phyloP scores from a whole-genome alignment of 257 asterid genomes.

The Forsythia viridissima region DNA sequence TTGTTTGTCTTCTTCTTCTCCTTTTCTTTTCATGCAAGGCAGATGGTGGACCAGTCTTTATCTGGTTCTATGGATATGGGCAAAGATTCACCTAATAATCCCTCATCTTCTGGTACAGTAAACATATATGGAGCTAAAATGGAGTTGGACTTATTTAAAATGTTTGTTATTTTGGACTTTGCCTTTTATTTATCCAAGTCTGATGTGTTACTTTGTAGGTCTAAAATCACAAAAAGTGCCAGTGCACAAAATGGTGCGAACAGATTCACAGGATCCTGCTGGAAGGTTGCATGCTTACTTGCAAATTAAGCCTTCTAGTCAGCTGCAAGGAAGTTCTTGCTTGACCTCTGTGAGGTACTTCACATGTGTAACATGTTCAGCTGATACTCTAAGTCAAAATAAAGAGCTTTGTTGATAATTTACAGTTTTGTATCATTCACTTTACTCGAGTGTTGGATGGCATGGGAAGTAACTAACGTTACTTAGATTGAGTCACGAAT shows the following conservation, averaged over 20 bases:
- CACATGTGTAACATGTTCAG: constrained; percentile 14
- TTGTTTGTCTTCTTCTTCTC: constrained; percentile 13
- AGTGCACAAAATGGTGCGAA: constrained; percentile 85
- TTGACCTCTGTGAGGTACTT: constrained; percentile 81
- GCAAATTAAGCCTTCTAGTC: constrained; percentile 58
- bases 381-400: constrained; percentile 7
- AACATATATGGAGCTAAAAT: constrained; percentile 11
- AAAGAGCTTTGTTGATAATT: neutral
- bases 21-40: constrained; percentile 13
- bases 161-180: constrained; percentile 25
- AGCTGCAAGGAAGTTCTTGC: constrained; percentile 56
- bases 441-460: constrained; percentile 14
- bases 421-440: neutral
- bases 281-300: constrained; percentile 95
- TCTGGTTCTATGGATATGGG: constrained; percentile 37
- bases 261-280: constrained; percentile 93
- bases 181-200: constrained; percentile 21
- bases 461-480: constrained; percentile 12
- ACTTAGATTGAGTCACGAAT: constrained; percentile 17
- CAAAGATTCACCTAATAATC: constrained; percentile 50
- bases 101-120: constrained; percentile 55
- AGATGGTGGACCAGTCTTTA: constrained; percentile 61
- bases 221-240: constrained; percentile 77
- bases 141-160: constrained; percentile 12
- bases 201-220: constrained; percentile 40